Conservation (phyloP, 2,329 filamentous ascomycete species). For the Rosellinia necatrix region DNA sequence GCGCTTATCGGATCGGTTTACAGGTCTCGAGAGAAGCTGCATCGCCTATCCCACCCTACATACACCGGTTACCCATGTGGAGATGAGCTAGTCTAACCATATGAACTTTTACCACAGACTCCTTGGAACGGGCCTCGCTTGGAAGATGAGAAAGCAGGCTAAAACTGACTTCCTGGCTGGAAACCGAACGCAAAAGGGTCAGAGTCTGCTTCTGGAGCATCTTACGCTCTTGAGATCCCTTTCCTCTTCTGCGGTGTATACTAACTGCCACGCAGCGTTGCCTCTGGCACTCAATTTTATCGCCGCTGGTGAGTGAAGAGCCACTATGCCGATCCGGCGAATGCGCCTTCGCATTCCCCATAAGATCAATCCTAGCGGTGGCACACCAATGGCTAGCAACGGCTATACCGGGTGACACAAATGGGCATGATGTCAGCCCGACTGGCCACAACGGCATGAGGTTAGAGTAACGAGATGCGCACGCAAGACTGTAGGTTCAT, state of each 20-base stretch:
- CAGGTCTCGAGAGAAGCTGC: neutral
- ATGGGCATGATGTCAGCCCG: slow-evolving; percentile 1
- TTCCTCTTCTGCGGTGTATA: slow-evolving; percentile 3
- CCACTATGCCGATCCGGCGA: slow-evolving; percentile 35
- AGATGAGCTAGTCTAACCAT: slow-evolving; percentile 10
- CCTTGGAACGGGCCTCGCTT: slow-evolving; percentile 64
- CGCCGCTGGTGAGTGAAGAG: slow-evolving; percentile 80
- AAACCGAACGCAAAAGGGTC: slow-evolving; percentile 84
- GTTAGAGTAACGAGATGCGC: slow-evolving; percentile 35
- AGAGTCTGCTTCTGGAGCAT: slow-evolving; percentile 44
- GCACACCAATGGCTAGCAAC: slow-evolving; percentile 46
- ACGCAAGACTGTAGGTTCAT: slow-evolving; percentile 50
- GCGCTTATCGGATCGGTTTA: neutral
- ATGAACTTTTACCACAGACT: slow-evolving; percentile 50
- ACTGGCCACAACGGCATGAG: slow-evolving; percentile 19
- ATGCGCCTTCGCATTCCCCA: slow-evolving; percentile 38
- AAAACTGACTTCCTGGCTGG: slow-evolving; percentile 74
- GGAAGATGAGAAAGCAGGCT: slow-evolving; percentile 64
- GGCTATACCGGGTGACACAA: neutral
- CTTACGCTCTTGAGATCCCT: slow-evolving; percentile 21
- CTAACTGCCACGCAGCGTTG: slow-evolving; percentile 61
- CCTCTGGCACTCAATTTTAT: slow-evolving; percentile 88
- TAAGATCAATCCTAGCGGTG: slow-evolving; percentile 63
- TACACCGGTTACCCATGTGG: neutral
- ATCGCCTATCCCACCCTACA: neutral